These are phyloP conservation scores for Sarcomyxa edulis DNA, from an alignment of 768 basidiomycete species.

Conservation along the genomic window DNA sequence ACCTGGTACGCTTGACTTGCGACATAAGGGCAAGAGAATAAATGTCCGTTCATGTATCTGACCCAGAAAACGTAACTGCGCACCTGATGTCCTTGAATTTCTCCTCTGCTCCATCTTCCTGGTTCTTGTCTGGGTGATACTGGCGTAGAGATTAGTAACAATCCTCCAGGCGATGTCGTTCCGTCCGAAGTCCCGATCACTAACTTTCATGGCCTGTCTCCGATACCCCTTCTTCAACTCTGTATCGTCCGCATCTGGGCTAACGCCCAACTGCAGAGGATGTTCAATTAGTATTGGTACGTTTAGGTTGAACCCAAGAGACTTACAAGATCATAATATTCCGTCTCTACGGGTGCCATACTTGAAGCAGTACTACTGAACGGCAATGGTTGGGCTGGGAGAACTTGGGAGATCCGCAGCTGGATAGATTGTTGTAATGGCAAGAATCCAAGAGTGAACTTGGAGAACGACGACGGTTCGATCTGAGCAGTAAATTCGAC, in stretches of 20 bases:
- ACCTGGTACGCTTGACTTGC: slow-evolving; percentile 92
- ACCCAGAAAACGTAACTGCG: slow-evolving; percentile 12
- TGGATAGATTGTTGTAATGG: too few species aligned
- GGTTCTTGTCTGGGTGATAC: slow-evolving; percentile 97
- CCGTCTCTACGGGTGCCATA: slow-evolving; percentile 91
- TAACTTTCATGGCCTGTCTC: slow-evolving; percentile 88
- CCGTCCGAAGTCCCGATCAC: slow-evolving; percentile 13
- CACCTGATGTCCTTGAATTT: slow-evolving; percentile 97
- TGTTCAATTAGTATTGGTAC: slow-evolving; percentile 1
- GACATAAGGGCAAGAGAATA: neutral
- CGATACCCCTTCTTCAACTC: slow-evolving; percentile 93
- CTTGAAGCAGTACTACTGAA: neutral
- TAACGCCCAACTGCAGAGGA: slow-evolving; percentile 58
- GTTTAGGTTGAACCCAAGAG: neutral
- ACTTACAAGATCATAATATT: slow-evolving; percentile 82
- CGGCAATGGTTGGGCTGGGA: neutral
- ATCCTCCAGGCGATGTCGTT: neutral
- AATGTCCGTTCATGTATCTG: slow-evolving; percentile 1
- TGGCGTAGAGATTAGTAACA: slow-evolving; percentile 25
- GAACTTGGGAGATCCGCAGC: neutral
- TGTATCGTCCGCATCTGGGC: slow-evolving; percentile 69
- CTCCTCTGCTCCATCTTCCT: slow-evolving; percentile 86
- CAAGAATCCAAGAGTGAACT: too few species aligned
- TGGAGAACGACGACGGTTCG: too few species aligned
- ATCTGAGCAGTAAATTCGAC: too few species aligned